phyloP scores from a whole-genome alignment of 2,329 filamentous ascomycete species.

The Fusarium sp. region DNA sequence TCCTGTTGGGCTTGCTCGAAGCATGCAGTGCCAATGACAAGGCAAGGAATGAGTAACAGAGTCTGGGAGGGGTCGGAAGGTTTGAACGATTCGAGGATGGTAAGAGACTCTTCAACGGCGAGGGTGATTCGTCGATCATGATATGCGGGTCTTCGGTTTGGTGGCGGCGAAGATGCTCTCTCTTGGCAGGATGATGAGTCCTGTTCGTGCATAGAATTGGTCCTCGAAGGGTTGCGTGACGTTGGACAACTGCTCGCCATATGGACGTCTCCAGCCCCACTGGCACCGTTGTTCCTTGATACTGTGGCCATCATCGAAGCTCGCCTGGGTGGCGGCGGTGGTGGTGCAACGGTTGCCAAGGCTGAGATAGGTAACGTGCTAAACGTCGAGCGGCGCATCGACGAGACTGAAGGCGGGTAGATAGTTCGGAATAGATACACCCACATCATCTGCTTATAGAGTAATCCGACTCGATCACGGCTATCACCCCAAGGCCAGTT shows the following conservation, averaged over 20 bases:
- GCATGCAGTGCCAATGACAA: conserved; percentile 70
- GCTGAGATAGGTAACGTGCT: conserved; percentile 42
- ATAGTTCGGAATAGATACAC: conserved; percentile 72
- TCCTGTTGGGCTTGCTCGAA: conserved; percentile 64
- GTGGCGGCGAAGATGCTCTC: conserved; percentile 56
- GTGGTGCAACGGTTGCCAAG: conserved; percentile 24
- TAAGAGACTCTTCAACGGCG: conserved; percentile 67
- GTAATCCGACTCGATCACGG: conserved; percentile 64
- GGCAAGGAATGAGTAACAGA: conserved; percentile 68
- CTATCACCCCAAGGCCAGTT: conserved; percentile 67
- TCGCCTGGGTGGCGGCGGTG: conserved; percentile 43
- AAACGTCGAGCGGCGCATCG: conserved; percentile 47
- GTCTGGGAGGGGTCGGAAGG: conserved; percentile 69
- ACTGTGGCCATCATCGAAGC: conserved; percentile 52
- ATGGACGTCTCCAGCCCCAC: conserved; percentile 14
- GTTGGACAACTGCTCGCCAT: conserved; percentile 48
- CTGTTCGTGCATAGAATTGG: conserved; percentile 55
- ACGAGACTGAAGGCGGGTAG: conserved; percentile 60
- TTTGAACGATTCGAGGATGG: conserved; percentile 65
- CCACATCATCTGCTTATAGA: conserved; percentile 76
- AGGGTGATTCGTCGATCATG: conserved; percentile 63
- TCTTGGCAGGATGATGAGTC: conserved; percentile 40
- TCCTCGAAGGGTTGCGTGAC: conserved; percentile 51
- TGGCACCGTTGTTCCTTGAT: conserved; percentile 34
- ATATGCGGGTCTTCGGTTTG: conserved; percentile 59